Base-by-base conservation (phyloP, 2,329 filamentous ascomycete genomes). In the Cladophialophora bantiana region DNA sequence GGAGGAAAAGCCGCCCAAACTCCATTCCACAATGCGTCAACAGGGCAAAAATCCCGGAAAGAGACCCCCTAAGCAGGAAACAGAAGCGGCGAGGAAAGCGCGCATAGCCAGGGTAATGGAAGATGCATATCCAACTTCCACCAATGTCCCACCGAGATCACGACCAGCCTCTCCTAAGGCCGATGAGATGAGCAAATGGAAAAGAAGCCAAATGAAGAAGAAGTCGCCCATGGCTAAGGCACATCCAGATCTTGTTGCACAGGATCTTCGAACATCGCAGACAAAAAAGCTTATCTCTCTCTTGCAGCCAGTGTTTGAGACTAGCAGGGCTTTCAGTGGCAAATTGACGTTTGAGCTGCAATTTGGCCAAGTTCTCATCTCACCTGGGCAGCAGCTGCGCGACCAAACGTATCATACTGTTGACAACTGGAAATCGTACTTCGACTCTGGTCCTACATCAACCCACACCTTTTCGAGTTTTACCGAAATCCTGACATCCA, bases 401-500 rank as follows among this genome's bases (percentile, higher is more conserved):
- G 64, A 69, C 57, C 26, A 52, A 35, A 18, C 26, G 7, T 55
- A 53, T 38, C 38, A 71, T 59, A 64, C 71, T 54, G 31, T 70
- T 4, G 71, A 71, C 6, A 70, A 73, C 57, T 78, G 77, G 78
- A 70, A 72, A 20, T 66, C 61, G 10, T 66, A 78, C 1, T 81
- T 81, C 55, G 74, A 75, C 26, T 32, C 54, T n/a, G 54, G 65
- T 18, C 34, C 26, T 9, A 50, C 38, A 32, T 35, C 36, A 4
- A 32, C 42, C n/a, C 63, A 36, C 32, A 59, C 59, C 1, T 73
- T 72, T 7, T 76, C 76, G 1, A 74, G 72, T 7, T 81, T 82
- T 61, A 74, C 76, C 40, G 75, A 76, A 52, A 73, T 75, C 52
- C 62, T 82, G 15, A 81, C 79, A n/a, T 74, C 75, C 0, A 78